A percentile compares a stretch with the other conserved stretches of the same genome.
These are phyloP conservation scores for Musa schizocarpa DNA, from an alignment of 176 grass and related monocot genomes.

Conservation along the genomic window DNA sequence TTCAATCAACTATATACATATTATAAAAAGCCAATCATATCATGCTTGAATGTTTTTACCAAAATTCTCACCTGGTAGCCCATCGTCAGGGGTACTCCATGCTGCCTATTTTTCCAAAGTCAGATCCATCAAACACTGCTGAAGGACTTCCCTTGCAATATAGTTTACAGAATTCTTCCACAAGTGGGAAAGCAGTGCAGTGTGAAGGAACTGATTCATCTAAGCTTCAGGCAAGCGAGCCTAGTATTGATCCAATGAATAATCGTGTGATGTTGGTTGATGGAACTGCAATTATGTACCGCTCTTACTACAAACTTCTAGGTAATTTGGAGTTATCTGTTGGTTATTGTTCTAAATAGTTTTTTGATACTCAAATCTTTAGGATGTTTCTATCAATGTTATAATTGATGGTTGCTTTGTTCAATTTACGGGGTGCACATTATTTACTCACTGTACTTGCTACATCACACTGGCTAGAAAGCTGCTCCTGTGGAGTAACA, in stretches of 20 bases:
- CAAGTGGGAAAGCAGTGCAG: slow-evolving; percentile 28
- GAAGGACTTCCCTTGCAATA: slow-evolving; percentile 29
- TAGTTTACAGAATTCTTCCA: slow-evolving; percentile 27
- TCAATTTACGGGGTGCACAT: neutral
- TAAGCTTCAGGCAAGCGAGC: slow-evolving; percentile 6
- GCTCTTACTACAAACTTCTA: slow-evolving; percentile 97
- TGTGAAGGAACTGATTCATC: slow-evolving; percentile 20
- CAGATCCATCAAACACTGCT: slow-evolving; percentile 26
- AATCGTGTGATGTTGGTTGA: slow-evolving; percentile 87
- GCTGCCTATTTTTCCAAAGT: slow-evolving; percentile 25
- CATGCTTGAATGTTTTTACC: neutral
- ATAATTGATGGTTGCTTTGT: neutral
- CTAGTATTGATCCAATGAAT: slow-evolving; percentile 37
- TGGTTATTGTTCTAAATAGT: neutral
- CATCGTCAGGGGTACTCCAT: slow-evolving; percentile 32
- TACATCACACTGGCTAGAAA: neutral
- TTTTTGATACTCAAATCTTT: neutral
- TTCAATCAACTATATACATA: neutral
- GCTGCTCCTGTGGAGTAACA: neutral
- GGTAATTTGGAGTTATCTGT: slow-evolving; percentile 24
- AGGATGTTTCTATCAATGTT: neutral
- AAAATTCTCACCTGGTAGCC: neutral
- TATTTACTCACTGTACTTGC: neutral
- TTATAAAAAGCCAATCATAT: neutral
- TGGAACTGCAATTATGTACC: slow-evolving; percentile 87